These are phyloP conservation scores for Nasturtium officinale DNA, from an alignment of 345 rosid species.

Conservation along the genomic window DNA sequence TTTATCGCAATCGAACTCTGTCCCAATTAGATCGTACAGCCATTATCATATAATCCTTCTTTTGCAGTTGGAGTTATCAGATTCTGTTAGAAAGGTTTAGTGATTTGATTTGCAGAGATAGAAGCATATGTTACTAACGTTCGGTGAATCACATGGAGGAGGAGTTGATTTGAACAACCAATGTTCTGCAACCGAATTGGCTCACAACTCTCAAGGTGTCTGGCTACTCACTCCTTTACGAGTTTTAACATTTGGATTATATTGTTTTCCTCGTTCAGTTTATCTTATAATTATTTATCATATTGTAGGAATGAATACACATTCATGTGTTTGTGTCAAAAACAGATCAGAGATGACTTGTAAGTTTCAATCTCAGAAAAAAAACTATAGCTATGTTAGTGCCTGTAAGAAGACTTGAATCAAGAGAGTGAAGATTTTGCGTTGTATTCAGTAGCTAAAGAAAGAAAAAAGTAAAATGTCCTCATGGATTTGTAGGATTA, in stretches of 20 bases:
- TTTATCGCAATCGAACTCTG: not conserved
- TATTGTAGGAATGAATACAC: too few relatives aligned
- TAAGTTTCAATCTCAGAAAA: not conserved
- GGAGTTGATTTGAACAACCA: too few relatives aligned
- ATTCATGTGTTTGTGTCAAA: too few relatives aligned
- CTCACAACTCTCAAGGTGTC: too few relatives aligned
- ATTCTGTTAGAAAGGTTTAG: not conserved
- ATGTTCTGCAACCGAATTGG: too few relatives aligned
- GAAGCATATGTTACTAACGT: not conserved
- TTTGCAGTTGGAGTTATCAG: not conserved
- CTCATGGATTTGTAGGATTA: not conserved
- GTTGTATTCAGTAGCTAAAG: not conserved
- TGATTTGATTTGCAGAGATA: not conserved
- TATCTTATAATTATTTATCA: too few relatives aligned
- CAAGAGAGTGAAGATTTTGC: not conserved
- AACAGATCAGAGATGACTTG: not conserved
- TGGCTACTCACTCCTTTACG: too few relatives aligned
- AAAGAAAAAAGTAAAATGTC: not conserved
- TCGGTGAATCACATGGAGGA: too few relatives aligned
- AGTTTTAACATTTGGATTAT: too few relatives aligned
- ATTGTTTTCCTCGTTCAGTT: not conserved
- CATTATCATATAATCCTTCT: not conserved
- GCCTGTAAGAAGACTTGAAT: not conserved
- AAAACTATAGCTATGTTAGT: too few relatives aligned
- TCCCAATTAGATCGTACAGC: not conserved